These are phyloP conservation scores for Aphelidium insulamus DNA, from an alignment of 371 early-diverging fungal genomes.

Conservation along the genomic window DNA sequence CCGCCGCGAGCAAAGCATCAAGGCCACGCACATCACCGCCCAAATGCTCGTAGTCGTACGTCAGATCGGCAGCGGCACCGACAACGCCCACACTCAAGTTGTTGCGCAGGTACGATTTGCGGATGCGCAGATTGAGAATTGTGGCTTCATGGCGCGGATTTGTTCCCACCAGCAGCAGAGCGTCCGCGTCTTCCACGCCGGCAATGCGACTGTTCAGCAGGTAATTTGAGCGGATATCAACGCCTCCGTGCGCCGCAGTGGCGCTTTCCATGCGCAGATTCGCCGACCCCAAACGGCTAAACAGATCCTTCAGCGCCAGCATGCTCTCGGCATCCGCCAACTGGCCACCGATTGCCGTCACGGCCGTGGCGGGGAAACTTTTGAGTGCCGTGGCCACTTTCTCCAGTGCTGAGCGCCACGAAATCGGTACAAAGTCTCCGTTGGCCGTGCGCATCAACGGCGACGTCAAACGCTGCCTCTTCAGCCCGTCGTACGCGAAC, in stretches of 20 bases:
- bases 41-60: constrained; percentile 75
- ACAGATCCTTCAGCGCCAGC: constrained; percentile 73
- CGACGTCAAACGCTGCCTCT: constrained; percentile 76
- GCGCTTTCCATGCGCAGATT: constrained; percentile 49
- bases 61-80: constrained; percentile 50
- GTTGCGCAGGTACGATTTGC: constrained; percentile 74
- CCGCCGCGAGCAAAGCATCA: constrained; percentile 38
- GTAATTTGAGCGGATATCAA: constrained; percentile 77
- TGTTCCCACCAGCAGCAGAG: constrained; percentile 69
- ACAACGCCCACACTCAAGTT: constrained; percentile 56
- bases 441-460: constrained; percentile 68
- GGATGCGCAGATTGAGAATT: constrained; percentile 80
- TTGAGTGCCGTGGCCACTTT: constrained; percentile 39
- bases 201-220: constrained; percentile 58
- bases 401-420: constrained; percentile 71
- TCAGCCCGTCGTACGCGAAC: constrained; percentile 82
- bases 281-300: constrained; percentile 67
- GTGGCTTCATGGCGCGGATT: constrained; percentile 94
- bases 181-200: constrained; percentile 79
- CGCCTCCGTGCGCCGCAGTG: constrained; percentile 28
- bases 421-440: constrained; percentile 61
- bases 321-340: constrained; percentile 64
- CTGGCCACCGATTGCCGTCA: constrained; percentile 80
- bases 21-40: constrained; percentile 43
- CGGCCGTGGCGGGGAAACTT: constrained; percentile 25